A percentile compares a stretch with the other conserved stretches of the same genome.
phyloP scores from a whole-genome alignment of 2,329 filamentous ascomycete species.

The Ilyonectria robusta region DNA sequence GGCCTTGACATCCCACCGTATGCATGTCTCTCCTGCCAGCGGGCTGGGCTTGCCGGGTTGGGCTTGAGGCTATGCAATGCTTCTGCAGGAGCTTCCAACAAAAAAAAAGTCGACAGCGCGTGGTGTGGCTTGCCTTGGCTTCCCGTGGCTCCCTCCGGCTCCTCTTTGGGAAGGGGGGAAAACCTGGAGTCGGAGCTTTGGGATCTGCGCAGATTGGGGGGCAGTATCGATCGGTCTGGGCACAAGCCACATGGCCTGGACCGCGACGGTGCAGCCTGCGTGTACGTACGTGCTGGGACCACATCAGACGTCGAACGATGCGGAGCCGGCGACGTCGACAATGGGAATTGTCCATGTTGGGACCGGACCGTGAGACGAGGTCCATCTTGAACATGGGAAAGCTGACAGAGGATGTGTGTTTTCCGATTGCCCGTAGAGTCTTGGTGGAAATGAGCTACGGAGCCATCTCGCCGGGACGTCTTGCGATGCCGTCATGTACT shows the following conservation, averaged over 20 bases:
- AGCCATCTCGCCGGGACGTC: too few relatives aligned
- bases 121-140: slow-evolving; percentile 31
- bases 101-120: slow-evolving; percentile 26
- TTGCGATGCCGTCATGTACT: too few relatives aligned
- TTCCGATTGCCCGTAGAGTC: too few relatives aligned
- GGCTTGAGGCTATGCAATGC: background rate
- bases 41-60: background rate
- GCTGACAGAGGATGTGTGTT: background rate
- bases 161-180: slow-evolving; percentile 8
- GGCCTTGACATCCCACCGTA: background rate
- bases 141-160: background rate
- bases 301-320: slow-evolving; percentile 38
- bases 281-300: slow-evolving; percentile 4
- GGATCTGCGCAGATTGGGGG: slow-evolving; percentile 22
- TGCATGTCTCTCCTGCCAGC: slow-evolving; percentile 1
- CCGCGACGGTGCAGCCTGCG: slow-evolving; percentile 28
- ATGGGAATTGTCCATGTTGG: background rate
- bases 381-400: background rate
- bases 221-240: slow-evolving; percentile 41
- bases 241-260: slow-evolving; percentile 41
- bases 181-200: slow-evolving; percentile 28
- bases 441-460: too few relatives aligned
- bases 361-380: background rate
- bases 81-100: slow-evolving; percentile 15
- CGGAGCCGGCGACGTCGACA: slow-evolving; percentile 13